Evolutionary conservation across 1,284 basidiomycete genomes (phyloP), one percentile per base, ranked within the genome.

Genomic region (Fomitopsis pinicola): DNA sequence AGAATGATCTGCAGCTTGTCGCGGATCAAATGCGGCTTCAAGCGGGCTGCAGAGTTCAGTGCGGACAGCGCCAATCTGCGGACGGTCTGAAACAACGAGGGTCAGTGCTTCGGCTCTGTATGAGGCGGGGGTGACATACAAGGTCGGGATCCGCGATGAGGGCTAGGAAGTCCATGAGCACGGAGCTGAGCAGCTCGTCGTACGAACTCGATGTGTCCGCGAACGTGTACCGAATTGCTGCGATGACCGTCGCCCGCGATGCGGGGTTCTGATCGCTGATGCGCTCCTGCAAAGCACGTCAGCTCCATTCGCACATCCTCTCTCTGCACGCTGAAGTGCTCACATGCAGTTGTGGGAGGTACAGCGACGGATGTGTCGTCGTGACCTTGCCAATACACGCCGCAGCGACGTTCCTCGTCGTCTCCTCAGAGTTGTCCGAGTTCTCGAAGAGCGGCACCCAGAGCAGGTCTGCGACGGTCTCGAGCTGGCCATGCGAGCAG

Each of bases 381-480:
- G 95, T 97, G 46, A 99, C 81, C 73, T 98, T 96, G 53, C 97
- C 97, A 19, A 99, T 83, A 73, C 97, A 99, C 22, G 97, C 96
- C 52, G 97, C 95, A 38, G 95, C 94, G 61, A 98, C 93, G 72
- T 97, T 98, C 59, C 96, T 82, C 3, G 94, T 91, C 3, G 91
- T 92, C 73, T 98, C 97, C 67, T 97, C 95, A 15, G 92, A 84
- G 63, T 85, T 88, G 63, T 89, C 84, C 14, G 92, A 92, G 72
- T 92, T 89, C 69, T 91, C 86, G 73, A 97, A 96, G 17, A 97
- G 82, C 0, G 96, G 95, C 3, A 82, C 82, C 97, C 97, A 99
- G 12, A 98, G 84, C 19, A 84, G 77, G 59, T 97, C 93, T 1
- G 95, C 94, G 40, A 97, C 86, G 28, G 82, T 81, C 66, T 94